Evolutionary conservation across 306 rosid genomes (phyloP).

Genomic region (Ormosia semicastrata): DNA sequence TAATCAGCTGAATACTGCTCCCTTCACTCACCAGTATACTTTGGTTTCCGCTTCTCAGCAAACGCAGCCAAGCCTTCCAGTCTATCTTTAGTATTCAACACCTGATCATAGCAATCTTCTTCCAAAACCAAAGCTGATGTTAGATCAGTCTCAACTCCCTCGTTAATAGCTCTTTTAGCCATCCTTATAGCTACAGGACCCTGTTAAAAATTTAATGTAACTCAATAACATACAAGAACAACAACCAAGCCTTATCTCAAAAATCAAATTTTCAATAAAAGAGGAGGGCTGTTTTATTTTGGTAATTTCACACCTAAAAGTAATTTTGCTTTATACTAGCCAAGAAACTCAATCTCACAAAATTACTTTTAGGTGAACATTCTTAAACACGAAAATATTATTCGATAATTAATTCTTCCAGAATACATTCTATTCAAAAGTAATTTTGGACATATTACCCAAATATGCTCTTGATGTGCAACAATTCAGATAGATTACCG

Average conservation of each 20-base stretch:
- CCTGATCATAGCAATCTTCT: slow-evolving; percentile 75
- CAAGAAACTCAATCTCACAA: slow-evolving; percentile 2
- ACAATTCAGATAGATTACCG: neutral
- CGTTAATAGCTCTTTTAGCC: slow-evolving; percentile 81
- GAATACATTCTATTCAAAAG: neutral
- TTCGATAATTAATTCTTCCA: neutral
- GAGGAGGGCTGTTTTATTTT: neutral
- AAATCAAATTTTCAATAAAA: neutral
- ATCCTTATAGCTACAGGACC: slow-evolving; percentile 88
- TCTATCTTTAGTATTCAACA: slow-evolving; percentile 72
- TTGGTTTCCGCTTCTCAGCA: slow-evolving; percentile 91
- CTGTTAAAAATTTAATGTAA: slow-evolving; percentile 38
- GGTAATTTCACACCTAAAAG: neutral
- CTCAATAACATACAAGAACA: neutral
- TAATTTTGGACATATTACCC: neutral
- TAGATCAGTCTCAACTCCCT: slow-evolving; percentile 63
- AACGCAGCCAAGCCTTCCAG: slow-evolving; percentile 88
- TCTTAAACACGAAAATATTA: neutral
- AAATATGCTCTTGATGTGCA: neutral
- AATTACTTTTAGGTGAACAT: neutral
- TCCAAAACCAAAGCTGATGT: slow-evolving; percentile 58
- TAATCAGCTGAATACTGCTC: neutral
- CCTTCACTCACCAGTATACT: slow-evolving; percentile 58
- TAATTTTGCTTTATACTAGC: neutral
- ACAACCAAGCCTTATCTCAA: neutral